Conservation (phyloP, 805 yeast genomes). For the Babjeviella inositovora region DNA sequence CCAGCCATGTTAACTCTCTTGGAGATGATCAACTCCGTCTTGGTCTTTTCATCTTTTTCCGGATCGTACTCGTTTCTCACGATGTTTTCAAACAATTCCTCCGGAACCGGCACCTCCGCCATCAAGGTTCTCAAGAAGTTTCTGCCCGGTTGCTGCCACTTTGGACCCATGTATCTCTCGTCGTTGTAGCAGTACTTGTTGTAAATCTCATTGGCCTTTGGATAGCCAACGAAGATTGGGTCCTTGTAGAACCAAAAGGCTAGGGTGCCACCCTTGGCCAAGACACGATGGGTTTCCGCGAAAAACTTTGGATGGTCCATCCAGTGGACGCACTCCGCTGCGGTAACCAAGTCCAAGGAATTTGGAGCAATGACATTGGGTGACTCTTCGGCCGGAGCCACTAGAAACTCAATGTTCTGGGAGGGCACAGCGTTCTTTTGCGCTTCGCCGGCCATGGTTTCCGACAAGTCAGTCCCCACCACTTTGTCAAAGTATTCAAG, state of each 20-base stretch:
- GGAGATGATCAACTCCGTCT: constrained; percentile 13
- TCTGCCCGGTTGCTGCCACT: constrained; percentile 31
- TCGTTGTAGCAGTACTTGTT: constrained; percentile 34
- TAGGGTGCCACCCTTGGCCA: constrained; percentile 50
- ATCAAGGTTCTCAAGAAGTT: constrained; percentile 15
- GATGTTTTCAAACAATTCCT: constrained; percentile 9
- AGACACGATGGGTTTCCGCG: constrained; percentile 24
- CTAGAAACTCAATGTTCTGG: constrained; percentile 6
- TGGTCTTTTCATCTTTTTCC: constrained; percentile 11
- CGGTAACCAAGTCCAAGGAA: constrained; percentile 49
- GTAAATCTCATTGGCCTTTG: constrained; percentile 37
- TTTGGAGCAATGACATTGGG: constrained; percentile 6
- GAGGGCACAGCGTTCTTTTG: constrained; percentile 3
- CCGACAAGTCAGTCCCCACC: constrained; percentile 49
- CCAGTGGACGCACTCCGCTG: constrained; percentile 90
- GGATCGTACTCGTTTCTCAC: constrained; percentile 11
- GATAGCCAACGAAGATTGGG: constrained; percentile 33
- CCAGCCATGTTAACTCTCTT: constrained; percentile 23
- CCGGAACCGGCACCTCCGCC: constrained; percentile 18
- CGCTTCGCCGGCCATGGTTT: constrained; percentile 36
- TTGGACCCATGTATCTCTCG: constrained; percentile 27
- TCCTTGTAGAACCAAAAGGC: constrained; percentile 75
- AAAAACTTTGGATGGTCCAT: constrained; percentile 40
- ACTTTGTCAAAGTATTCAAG: constrained; percentile 25
- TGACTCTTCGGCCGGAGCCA: constrained; percentile 10